These are phyloP conservation scores for Wickerhamiella dianesei DNA, from an alignment of 805 yeast genomes.

Conservation along the genomic window DNA sequence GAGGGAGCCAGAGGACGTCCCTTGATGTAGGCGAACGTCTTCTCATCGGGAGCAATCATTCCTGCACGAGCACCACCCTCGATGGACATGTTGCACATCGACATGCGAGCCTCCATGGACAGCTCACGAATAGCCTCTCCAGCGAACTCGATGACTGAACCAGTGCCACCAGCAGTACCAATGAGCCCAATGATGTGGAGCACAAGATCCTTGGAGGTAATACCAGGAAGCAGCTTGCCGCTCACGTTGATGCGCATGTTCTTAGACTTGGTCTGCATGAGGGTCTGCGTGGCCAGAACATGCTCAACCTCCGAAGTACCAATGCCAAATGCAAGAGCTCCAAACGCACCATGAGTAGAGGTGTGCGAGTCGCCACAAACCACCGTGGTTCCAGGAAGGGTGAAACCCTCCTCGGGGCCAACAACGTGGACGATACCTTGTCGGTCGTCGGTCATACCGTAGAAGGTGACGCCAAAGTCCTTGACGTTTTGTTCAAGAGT, in stretches of 20 bases:
- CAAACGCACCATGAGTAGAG: constrained; percentile 98
- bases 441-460: constrained; percentile 87
- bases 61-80: constrained; percentile 99
- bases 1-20: constrained; percentile 92
- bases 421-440: constrained; percentile 98
- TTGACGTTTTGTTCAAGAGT: constrained; percentile 88
- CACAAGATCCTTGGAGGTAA: constrained; percentile 91
- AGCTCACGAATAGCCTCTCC: constrained; percentile 85
- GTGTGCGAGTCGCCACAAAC: constrained; percentile 99
- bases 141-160: constrained; percentile 89
- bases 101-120: constrained; percentile 97
- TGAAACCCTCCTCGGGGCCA: constrained; percentile 98
- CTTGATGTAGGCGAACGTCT: constrained; percentile 74
- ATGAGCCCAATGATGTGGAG: constrained; percentile 90
- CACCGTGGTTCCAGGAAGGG: constrained; percentile 95
- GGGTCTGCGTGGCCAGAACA: constrained; percentile 92
- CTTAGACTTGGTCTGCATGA: constrained; percentile 83
- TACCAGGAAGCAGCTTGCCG: constrained; percentile 75
- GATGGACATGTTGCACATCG: constrained; percentile 97
- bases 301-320: constrained; percentile 99
- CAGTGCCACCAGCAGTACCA: constrained; percentile 99
- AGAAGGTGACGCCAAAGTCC: constrained; percentile 77
- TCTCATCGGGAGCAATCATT: constrained; percentile 93
- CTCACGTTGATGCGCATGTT: constrained; percentile 83
- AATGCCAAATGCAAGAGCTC: constrained; percentile 93